Base-by-base conservation (phyloP, 495 filamentous ascomycete genomes). In the Penicillium cosmopolitanum region DNA sequence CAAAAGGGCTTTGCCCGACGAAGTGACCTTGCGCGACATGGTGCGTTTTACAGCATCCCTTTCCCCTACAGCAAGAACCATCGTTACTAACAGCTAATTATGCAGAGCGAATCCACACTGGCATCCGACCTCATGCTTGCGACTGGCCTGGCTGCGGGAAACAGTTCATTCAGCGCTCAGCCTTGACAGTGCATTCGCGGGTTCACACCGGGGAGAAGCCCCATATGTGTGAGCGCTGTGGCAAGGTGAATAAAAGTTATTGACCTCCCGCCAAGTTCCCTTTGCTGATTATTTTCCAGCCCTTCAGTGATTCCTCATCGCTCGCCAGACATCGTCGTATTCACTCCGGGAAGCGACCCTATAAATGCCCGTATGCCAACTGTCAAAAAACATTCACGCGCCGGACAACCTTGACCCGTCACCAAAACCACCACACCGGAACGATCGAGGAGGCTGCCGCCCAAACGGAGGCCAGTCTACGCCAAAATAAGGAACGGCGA, bases 321-420 rank as follows among this genome's bases (percentile, higher is more conserved):
- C 77, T 98, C 36, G 95, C 95, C 18, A 83, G 95, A 38, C 95
- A 98, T 77, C 88, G 95, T 25, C 85, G 95, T 31, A 98, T 97
- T 60, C 95, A 98, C 67, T 96, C 92, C 21, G 95, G 95, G 21
- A 97, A 96, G 70, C 85, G 95, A 38, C 95, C 95, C 2, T 98
- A 98, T 79, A 96, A 97, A 70, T 98, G 95, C 73, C 94, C 94
- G 1, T 98, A 94, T 66, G 93, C 91, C 13, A 93, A 98, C 67
- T 98, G 95, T 73, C 93, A 97, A 70, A 98, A 98, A 82, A 98
- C 96, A 0, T 98, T 98, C 71, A 98, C 95, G 3, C 87, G 95
- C 35, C 87, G 93, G 38, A 98, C 95, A 4, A 98, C 95, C 1
- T 77, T 98, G 59, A 98, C 96, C 8, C 86, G 95, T 33, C 95